phyloP scores from a whole-genome alignment of 495 filamentous ascomycete genomes.

The Aspergillus cavernicola region DNA sequence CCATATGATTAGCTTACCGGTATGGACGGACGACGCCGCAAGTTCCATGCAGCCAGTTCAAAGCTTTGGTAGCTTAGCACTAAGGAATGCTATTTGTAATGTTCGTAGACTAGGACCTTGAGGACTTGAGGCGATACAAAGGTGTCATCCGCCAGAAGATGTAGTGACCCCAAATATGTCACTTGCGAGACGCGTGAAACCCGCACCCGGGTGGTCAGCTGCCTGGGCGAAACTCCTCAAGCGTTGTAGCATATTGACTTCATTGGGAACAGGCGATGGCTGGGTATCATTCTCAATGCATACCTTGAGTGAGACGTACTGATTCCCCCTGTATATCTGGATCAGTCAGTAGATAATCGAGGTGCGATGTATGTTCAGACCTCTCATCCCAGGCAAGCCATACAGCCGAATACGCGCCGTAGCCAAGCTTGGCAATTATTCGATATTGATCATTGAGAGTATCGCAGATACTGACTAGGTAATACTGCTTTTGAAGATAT shows the following conservation, averaged over 20 bases:
- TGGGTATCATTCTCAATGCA: conserved; percentile 5
- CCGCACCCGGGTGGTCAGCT: conserved; percentile 6
- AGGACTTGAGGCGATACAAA: conserved; percentile 14
- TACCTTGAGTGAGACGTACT: conserved; percentile 14
- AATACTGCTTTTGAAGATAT: conserved; percentile 19
- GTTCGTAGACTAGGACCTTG: conserved; percentile 12
- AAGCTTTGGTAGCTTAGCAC: conserved; percentile 7
- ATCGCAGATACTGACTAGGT: conserved; percentile 42
- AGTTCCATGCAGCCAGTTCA: conserved; percentile 17
- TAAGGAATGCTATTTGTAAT: conserved; percentile 12
- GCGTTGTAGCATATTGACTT: conserved; percentile 14
- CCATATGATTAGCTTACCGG: conserved; percentile 5
- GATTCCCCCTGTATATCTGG: not conserved
- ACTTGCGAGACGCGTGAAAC: not conserved
- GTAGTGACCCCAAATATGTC: not conserved
- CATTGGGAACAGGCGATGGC: conserved; percentile 12
- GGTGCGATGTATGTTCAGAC: not conserved
- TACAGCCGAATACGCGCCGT: conserved; percentile 42
- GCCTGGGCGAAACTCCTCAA: conserved; percentile 1
- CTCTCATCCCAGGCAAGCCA: conserved; percentile 46
- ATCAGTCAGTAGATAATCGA: not conserved
- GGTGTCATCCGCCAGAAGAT: not conserved
- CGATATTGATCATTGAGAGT: conserved; percentile 33
- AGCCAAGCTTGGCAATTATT: conserved; percentile 48
- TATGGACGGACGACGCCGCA: conserved; percentile 16